A percentile compares a stretch with the other conserved stretches of the same genome.
These are phyloP conservation scores for Fusarium gaditjirri DNA, from an alignment of 2,329 filamentous ascomycete genomes.

Conservation along the genomic window DNA sequence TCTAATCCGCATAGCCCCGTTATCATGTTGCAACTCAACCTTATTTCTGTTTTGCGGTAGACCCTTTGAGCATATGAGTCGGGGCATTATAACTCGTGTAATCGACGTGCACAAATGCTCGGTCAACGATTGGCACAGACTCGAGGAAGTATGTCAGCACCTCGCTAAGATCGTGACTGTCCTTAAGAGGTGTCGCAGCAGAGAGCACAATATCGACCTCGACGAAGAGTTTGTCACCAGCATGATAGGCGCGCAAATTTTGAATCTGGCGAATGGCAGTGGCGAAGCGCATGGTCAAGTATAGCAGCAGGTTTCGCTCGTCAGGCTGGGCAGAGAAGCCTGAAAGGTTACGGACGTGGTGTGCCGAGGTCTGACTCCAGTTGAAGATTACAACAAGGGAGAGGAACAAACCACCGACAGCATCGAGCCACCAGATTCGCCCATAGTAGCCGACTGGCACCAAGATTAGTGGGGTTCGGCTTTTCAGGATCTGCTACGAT, in stretches of 20 bases:
- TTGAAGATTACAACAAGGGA: constrained; percentile 82
- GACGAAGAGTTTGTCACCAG: constrained; percentile 85
- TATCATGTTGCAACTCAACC: neutral
- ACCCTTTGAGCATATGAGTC: constrained; percentile 63
- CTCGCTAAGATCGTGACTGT: constrained; percentile 83
- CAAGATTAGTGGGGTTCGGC: constrained; percentile 22
- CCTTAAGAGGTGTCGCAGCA: constrained; percentile 77
- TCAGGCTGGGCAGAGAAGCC: constrained; percentile 83
- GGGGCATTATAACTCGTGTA: constrained; percentile 71
- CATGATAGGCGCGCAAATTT: constrained; percentile 85
- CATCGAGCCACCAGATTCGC: constrained; percentile 86
- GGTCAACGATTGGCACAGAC: constrained; percentile 81
- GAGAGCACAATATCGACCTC: constrained; percentile 86
- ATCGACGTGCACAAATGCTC: constrained; percentile 75
- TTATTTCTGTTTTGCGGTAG: constrained; percentile 39
- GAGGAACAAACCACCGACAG: constrained; percentile 80
- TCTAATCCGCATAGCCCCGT: neutral
- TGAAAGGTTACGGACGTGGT: constrained; percentile 83
- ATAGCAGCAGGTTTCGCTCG: constrained; percentile 85
- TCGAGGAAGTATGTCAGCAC: constrained; percentile 86
- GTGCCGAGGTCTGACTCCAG: constrained; percentile 77
- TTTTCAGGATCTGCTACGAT: neutral
- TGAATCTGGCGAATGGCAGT: constrained; percentile 88
- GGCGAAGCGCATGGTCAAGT: constrained; percentile 93
- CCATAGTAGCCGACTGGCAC: constrained; percentile 74